Evolutionary conservation across 148 eudicot genomes (phyloP), one percentile per base, ranked within the genome.

Genomic region (Silene latifolia): DNA sequence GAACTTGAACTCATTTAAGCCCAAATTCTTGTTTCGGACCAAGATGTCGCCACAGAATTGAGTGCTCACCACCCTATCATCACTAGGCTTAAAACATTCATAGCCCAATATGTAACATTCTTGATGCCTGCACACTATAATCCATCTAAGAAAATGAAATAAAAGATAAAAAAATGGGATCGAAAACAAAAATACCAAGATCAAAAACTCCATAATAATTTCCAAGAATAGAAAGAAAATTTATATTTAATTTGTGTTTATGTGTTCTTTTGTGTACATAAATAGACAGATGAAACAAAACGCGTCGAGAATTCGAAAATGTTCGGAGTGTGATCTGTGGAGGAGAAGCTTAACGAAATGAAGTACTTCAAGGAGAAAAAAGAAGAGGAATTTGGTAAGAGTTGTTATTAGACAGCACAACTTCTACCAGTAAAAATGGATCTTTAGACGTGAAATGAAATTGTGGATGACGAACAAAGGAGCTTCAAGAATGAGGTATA

Each of bases 1-100:
- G 72, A 93, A 93, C 76, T 85, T 86, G 85, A 85, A 87, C 83
- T 93, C 98, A 24, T 82, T 76, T 60, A 89, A 82, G 64, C 96
- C 90, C 29, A 93, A 82, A 24, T 84, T 79, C 19, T 84, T 76
- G 83, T 87, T 93, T 19, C 98, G 76, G 29, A 44, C 69, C 7
- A 90, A 73, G 86, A 93, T 67, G 1, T 89, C 86, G 5, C 96
- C 96, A 8, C 75, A 85, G 70, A 86, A 78, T 35, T 80, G 66
- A 1, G 98, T 86, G 83, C 76, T 81, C 8, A 93, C 80, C 54
- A 74, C 85, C 10, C 93, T 66, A 58, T 89, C 89, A 54, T 90
- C 88, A 2, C 48, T 24, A 5, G 96, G 91, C 72, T 83, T 89
- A 83, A 58, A 85, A 80, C 93, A 86, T 25, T 90, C 86, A 60